Evolutionary conservation across 2,329 filamentous ascomycete species (phyloP).

Genomic region (Didymella exigua): DNA sequence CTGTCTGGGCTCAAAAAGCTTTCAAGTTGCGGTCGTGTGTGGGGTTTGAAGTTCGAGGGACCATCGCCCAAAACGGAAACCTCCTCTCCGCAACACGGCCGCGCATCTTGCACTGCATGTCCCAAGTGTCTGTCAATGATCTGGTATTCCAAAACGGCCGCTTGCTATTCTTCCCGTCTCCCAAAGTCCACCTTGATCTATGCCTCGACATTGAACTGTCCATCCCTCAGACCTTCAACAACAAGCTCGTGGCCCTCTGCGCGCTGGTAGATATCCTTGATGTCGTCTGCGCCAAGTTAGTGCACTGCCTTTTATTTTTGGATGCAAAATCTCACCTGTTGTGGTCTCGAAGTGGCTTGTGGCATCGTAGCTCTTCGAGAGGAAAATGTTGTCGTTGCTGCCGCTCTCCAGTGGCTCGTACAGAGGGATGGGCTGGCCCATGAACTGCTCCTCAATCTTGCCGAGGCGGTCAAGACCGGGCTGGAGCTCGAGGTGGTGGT

Average conservation of each 20-base stretch:
- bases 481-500: slow-evolving; percentile 95
- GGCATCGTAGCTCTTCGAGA: slow-evolving; percentile 98
- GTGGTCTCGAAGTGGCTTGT: slow-evolving; percentile 97
- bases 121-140: background rate
- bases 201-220: slow-evolving; percentile 69
- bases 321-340: slow-evolving; percentile 57
- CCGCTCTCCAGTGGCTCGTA: slow-evolving; percentile 90
- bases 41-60: slow-evolving; percentile 5
- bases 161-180: slow-evolving; percentile 13
- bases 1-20: no score
- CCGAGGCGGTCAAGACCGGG: slow-evolving; percentile 91
- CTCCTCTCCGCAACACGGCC: slow-evolving; percentile 3
- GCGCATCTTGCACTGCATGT: background rate
- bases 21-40: background rate
- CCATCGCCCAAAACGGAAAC: slow-evolving; percentile 17
- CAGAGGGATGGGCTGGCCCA: slow-evolving; percentile 88
- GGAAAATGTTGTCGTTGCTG: slow-evolving; percentile 87
- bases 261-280: slow-evolving; percentile 89
- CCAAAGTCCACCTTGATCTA: slow-evolving; percentile 21
- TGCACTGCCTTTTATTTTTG: background rate
- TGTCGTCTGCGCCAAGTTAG: slow-evolving; percentile 71
- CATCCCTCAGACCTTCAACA: slow-evolving; percentile 85
- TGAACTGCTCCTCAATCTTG: slow-evolving; percentile 94
- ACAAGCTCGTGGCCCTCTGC: slow-evolving; percentile 83
- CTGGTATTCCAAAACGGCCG: slow-evolving; percentile 19